Conservation (phyloP, 2,329 filamentous ascomycete genomes). For the Ascochyta lentis region DNA sequence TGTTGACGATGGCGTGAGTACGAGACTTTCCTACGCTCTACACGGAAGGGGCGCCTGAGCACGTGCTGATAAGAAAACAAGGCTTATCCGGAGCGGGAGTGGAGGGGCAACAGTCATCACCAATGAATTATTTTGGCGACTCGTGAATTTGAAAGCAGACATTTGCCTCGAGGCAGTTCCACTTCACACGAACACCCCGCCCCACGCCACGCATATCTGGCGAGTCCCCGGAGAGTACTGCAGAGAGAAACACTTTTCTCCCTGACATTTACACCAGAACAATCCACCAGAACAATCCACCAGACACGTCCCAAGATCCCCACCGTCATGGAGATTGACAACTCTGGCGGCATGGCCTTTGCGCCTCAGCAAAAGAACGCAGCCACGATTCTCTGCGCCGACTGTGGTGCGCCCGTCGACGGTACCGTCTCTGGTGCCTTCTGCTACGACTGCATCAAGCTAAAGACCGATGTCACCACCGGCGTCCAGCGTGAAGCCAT, state of each 20-base stretch:
- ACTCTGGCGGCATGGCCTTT: slow-evolving; percentile 44
- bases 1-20: slow-evolving; percentile 3
- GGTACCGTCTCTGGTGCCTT: slow-evolving; percentile 85
- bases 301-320: slow-evolving; percentile 8
- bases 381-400: slow-evolving; percentile 91
- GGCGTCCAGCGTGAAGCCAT: slow-evolving; percentile 91
- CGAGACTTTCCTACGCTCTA: slow-evolving; percentile 13
- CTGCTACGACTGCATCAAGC: slow-evolving; percentile 94
- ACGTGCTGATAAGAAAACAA: slow-evolving; percentile 39
- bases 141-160: slow-evolving; percentile 41
- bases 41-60: slow-evolving; percentile 19
- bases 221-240: slow-evolving; percentile 3
- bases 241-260: background rate
- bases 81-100: slow-evolving; percentile 12
- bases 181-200: background rate
- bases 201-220: slow-evolving; percentile 2
- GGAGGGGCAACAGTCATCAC: slow-evolving; percentile 19
- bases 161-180: slow-evolving; percentile 23
- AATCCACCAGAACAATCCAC: background rate
- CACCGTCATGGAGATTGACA: slow-evolving; percentile 51
- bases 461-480: slow-evolving; percentile 89
- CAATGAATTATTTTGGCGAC: slow-evolving; percentile 25
- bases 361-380: slow-evolving; percentile 49
- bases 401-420: slow-evolving; percentile 95
- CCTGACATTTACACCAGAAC: background rate